Evolutionary conservation across 352 stramenopile species (phyloP).

Genomic region (Albugo laibachii): DNA sequence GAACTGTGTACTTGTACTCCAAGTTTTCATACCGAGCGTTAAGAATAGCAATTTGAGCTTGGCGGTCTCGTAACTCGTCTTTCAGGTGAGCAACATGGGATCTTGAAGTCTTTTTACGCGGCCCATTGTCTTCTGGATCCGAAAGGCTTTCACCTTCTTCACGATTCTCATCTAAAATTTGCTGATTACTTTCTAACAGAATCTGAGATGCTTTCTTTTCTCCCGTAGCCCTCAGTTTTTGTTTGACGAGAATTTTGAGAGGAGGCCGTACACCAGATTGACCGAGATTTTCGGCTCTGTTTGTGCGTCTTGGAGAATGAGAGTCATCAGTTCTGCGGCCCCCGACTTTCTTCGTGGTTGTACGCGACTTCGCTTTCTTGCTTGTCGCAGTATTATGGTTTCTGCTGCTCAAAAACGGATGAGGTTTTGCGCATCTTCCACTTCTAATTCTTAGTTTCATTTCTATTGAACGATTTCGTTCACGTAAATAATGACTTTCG

Average conservation of each 20-base stretch:
- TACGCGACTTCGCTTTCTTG: too few species aligned
- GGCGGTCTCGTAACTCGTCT: conserved; percentile 53
- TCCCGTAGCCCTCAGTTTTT: not conserved
- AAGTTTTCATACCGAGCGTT: conserved; percentile 81
- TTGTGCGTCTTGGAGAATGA: too few species aligned
- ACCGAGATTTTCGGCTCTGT: too few species aligned
- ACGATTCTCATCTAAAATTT: too few species aligned
- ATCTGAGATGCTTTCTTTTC: not conserved
- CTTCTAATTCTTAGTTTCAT: conserved; percentile 20
- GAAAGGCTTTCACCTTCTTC: too few species aligned
- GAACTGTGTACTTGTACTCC: conserved; percentile 55
- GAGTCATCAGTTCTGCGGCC: too few species aligned
- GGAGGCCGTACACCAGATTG: not conserved
- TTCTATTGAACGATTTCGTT: conserved; percentile 47
- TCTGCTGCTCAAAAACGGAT: not conserved
- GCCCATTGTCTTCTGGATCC: too few species aligned
- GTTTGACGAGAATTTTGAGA: not conserved
- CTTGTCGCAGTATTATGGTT: not conserved
- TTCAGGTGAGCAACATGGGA: conserved; percentile 24
- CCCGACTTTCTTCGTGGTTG: too few species aligned
- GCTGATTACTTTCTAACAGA: too few species aligned
- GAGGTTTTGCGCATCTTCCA: not conserved
- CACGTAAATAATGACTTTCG: conserved; percentile 43
- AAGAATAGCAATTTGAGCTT: conserved; percentile 67
- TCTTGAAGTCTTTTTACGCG: too few species aligned